phyloP scores from a whole-genome alignment of 352 stramenopile genomes.

The Phytophthora pluvialis region DNA sequence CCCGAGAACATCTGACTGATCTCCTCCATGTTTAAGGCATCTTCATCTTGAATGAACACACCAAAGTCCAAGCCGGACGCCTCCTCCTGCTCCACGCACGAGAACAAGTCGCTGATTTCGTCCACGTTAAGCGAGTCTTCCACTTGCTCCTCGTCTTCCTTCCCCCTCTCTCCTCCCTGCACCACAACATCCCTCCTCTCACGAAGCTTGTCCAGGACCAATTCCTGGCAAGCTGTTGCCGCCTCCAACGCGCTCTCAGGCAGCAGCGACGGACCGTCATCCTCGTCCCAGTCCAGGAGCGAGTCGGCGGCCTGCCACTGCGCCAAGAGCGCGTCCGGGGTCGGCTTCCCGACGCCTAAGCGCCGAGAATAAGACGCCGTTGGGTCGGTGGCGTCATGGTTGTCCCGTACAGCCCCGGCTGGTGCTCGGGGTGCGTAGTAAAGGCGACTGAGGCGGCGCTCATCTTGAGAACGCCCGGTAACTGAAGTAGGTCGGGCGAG shows the following conservation, averaged over 20 bases:
- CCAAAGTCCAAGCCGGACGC: slow-evolving; percentile 47
- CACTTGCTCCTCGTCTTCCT: slow-evolving; percentile 33
- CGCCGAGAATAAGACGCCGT: slow-evolving; percentile 25
- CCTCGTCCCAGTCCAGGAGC: slow-evolving; percentile 13
- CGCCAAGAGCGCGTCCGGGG: slow-evolving; percentile 18
- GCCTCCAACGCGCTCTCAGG: slow-evolving; percentile 18
- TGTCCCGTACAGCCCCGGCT: neutral
- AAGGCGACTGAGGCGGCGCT: slow-evolving; percentile 34
- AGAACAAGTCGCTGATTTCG: slow-evolving; percentile 61
- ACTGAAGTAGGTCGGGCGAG: slow-evolving; percentile 23
- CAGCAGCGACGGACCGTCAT: slow-evolving; percentile 14
- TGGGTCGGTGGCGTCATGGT: slow-evolving; percentile 26
- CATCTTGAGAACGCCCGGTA: slow-evolving; percentile 36
- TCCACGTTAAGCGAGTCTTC: slow-evolving; percentile 59
- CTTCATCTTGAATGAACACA: slow-evolving; percentile 56
- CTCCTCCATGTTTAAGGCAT: slow-evolving; percentile 63
- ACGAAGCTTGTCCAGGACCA: slow-evolving; percentile 20
- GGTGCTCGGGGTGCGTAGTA: slow-evolving; percentile 19
- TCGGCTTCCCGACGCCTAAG: slow-evolving; percentile 39
- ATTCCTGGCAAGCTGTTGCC: slow-evolving; percentile 21
- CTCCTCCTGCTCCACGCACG: slow-evolving; percentile 55
- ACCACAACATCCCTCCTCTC: slow-evolving; percentile 22
- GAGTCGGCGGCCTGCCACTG: slow-evolving; percentile 6
- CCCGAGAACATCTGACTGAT: slow-evolving; percentile 58
- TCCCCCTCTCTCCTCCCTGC: slow-evolving; percentile 18